Evolutionary conservation across 257 asterid genomes (phyloP).

Genomic region (Catharanthus roseus): DNA sequence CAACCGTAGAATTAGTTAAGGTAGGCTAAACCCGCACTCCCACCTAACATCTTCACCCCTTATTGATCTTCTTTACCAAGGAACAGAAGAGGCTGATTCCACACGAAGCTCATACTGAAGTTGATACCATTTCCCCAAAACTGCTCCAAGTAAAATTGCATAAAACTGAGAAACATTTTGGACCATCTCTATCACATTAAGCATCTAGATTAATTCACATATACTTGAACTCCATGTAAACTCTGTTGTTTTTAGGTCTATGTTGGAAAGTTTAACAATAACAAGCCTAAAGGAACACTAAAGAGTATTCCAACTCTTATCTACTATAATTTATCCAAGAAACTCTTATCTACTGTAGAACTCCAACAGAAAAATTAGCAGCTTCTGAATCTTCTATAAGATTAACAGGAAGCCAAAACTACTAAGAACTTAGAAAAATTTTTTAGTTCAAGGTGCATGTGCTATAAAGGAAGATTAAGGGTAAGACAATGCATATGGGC

Average conservation of each 20-base stretch:
- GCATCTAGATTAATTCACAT: background rate
- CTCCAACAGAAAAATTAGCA: background rate
- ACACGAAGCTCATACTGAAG: too few relatives aligned
- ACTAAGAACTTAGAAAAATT: background rate
- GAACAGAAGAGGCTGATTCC: too few relatives aligned
- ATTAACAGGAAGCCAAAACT: background rate
- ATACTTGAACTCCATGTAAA: background rate
- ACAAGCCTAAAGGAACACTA: background rate
- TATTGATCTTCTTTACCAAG: too few relatives aligned
- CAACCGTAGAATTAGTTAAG: background rate
- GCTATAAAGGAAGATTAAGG: background rate
- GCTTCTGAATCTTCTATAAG: background rate
- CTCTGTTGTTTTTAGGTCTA: too few relatives aligned
- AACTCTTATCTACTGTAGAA: too few relatives aligned
- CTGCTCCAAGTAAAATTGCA: background rate
- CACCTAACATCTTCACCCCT: background rate
- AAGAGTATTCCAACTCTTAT: too few relatives aligned
- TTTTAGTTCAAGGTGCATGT: background rate
- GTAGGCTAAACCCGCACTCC: background rate
- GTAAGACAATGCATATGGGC: background rate
- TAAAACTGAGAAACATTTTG: background rate
- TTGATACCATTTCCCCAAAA: background rate
- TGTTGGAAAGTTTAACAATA: background rate
- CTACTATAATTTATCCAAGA: too few relatives aligned
- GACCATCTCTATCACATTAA: background rate